Evolutionary conservation across 129 eudicot genomes (phyloP).

Genomic region (Flaveria bidentis): DNA sequence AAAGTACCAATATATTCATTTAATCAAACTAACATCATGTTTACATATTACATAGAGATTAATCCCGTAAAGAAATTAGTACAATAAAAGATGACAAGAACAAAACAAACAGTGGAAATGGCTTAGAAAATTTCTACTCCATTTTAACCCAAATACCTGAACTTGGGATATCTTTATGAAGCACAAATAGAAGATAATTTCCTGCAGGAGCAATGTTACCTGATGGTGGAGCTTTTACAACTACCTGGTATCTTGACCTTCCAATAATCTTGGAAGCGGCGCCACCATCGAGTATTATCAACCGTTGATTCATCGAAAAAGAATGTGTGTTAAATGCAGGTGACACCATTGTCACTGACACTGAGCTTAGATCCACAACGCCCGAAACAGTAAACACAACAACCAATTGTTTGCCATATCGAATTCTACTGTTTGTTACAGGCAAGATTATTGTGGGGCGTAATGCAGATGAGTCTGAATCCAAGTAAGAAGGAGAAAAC

Average conservation of each 20-base stretch:
- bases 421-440: not conserved
- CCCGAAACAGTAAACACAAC: constrained; percentile 7
- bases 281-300: constrained; percentile 17
- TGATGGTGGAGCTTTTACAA: constrained; percentile 17
- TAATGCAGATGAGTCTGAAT: constrained; percentile 23
- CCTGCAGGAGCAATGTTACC: constrained; percentile 27
- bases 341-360: constrained; percentile 27
- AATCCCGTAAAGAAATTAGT: no score
- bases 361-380: constrained; percentile 3
- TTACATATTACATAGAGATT: no score
- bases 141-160: constrained; percentile 28
- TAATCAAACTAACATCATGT: no score
- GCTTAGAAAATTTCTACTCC: not conserved
- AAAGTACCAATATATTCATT: no score
- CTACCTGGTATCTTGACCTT: constrained; percentile 14
- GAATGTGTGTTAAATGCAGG: constrained; percentile 40
- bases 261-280: constrained; percentile 23
- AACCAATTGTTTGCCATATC: not conserved
- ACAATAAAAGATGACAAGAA: no score
- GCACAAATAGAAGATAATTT: constrained; percentile 26
- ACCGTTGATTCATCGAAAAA: constrained; percentile 36
- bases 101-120: no score
- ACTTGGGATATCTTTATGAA: constrained; percentile 23
- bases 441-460: constrained; percentile 21
- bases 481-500: constrained; percentile 35